Evolutionary conservation across 1,139 yeast genomes (phyloP).

Genomic region (Geotrichum phurueaensis): DNA sequence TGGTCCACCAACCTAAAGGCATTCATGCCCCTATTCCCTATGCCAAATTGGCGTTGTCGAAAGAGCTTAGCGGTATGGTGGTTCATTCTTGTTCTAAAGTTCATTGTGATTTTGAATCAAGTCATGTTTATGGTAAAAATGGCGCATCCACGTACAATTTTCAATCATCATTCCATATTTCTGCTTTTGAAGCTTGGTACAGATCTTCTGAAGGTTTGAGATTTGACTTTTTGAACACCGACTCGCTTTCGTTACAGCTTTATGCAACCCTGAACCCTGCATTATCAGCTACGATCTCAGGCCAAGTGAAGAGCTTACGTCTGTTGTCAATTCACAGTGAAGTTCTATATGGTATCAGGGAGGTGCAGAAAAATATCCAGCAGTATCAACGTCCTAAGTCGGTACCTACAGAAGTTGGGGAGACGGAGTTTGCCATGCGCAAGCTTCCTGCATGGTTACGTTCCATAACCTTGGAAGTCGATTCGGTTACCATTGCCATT

Average conservation of each 20-base stretch:
- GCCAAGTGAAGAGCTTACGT: slow-evolving; percentile 27
- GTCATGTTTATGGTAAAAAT: slow-evolving; percentile 24
- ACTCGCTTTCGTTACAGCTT: slow-evolving; percentile 27
- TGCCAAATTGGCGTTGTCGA: slow-evolving; percentile 3
- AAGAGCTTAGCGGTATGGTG: slow-evolving; percentile 27
- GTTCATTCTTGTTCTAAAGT: slow-evolving; percentile 31
- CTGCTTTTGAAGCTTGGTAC: slow-evolving; percentile 32
- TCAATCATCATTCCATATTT: slow-evolving; percentile 27
- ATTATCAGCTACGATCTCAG: slow-evolving; percentile 26
- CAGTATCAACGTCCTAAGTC: background rate
- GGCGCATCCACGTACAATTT: slow-evolving; percentile 27
- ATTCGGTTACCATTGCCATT: slow-evolving; percentile 29
- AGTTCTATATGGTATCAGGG: slow-evolving; percentile 28
- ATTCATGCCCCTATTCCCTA: slow-evolving; percentile 4
- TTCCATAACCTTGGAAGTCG: slow-evolving; percentile 26
- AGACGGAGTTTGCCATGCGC: slow-evolving; percentile 22
- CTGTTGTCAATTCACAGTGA: slow-evolving; percentile 29
- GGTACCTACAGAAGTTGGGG: background rate
- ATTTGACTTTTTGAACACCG: slow-evolving; percentile 31
- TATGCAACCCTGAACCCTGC: slow-evolving; percentile 30
- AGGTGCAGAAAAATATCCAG: slow-evolving; percentile 24
- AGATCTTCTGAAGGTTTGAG: slow-evolving; percentile 29
- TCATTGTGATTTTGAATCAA: slow-evolving; percentile 31
- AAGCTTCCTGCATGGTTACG: slow-evolving; percentile 34
- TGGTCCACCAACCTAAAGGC: slow-evolving; percentile 22